Evolutionary conservation across 306 rosid species (phyloP).

Genomic region (Casuarina glauca): DNA sequence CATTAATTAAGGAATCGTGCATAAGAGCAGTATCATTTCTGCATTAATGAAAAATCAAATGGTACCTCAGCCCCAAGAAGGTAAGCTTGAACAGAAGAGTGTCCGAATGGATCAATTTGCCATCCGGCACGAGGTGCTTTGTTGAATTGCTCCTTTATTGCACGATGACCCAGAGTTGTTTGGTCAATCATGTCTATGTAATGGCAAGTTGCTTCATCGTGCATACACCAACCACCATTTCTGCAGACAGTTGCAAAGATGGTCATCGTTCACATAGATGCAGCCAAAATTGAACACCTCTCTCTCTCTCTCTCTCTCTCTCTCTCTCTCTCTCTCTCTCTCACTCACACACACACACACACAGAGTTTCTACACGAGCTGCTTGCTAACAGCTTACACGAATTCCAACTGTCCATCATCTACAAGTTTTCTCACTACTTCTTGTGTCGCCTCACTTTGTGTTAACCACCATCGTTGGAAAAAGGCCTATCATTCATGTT

Average conservation of each 20-base stretch:
- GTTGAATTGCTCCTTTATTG: slow-evolving; percentile 63
- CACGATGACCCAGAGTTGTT: slow-evolving; percentile 74
- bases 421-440: slow-evolving; percentile 61
- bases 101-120: slow-evolving; percentile 96
- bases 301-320: no score
- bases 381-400: slow-evolving; percentile 40
- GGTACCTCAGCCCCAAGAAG: slow-evolving; percentile 75
- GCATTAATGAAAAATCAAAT: no score
- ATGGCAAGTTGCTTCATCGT: slow-evolving; percentile 87
- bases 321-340: no score
- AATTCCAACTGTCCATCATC: slow-evolving; percentile 68
- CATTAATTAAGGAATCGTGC: no score
- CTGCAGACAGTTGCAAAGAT: slow-evolving; percentile 34
- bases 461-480: slow-evolving; percentile 83
- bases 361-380: not conserved
- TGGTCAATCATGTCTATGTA: slow-evolving; percentile 97
- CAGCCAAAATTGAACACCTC: not conserved
- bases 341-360: no score
- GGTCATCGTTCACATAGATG: not conserved
- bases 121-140: slow-evolving; percentile 76
- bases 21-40: no score
- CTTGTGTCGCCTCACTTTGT: slow-evolving; percentile 60
- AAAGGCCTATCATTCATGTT: slow-evolving; percentile 51
- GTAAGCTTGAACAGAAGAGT: slow-evolving; percentile 89
- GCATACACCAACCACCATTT: slow-evolving; percentile 99